phyloP scores from a whole-genome alignment of 768 basidiomycete species.

The Mycena haematopus region DNA sequence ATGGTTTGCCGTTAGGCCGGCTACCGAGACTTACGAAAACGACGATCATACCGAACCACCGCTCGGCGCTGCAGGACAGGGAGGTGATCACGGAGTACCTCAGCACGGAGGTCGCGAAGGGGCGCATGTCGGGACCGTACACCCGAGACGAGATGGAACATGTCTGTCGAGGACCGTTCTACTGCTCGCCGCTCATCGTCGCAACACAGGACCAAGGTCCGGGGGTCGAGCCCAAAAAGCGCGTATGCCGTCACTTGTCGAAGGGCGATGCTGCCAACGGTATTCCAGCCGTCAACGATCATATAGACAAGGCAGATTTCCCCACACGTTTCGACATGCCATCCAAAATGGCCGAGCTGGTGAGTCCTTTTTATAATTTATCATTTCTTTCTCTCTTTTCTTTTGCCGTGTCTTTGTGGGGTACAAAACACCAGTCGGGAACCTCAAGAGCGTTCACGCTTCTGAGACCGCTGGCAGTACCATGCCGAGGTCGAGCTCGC shows the following conservation, averaged over 20 bases:
- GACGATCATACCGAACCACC: too few relatives aligned
- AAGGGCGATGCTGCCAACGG: constrained; percentile 19
- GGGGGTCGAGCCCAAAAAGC: constrained; percentile 19
- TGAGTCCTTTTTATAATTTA: constrained; percentile 18
- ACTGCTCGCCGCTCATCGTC: constrained; percentile 34
- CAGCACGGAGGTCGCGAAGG: constrained; percentile 4
- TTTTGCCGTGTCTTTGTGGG: neutral
- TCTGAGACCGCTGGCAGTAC: too few relatives aligned
- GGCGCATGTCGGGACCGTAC: constrained; percentile 26
- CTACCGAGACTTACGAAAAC: too few relatives aligned
- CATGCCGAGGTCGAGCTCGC: too few relatives aligned
- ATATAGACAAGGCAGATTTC: constrained; percentile 25
- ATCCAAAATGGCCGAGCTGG: constrained; percentile 19
- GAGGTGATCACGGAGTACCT: constrained; percentile 23
- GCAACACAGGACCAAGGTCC: constrained; percentile 25
- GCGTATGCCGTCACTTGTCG: too few relatives aligned
- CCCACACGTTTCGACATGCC: constrained; percentile 28
- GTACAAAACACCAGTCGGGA: too few relatives aligned
- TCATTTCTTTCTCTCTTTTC: neutral
- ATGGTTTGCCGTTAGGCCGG: too few relatives aligned
- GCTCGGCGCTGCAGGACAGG: neutral
- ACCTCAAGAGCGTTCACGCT: too few relatives aligned
- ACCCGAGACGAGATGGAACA: constrained; percentile 23
- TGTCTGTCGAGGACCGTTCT: constrained; percentile 34
- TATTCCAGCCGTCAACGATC: constrained; percentile 24